Base-by-base conservation (phyloP, 2,329 filamentous ascomycete species). In the Piedraia hortae region DNA sequence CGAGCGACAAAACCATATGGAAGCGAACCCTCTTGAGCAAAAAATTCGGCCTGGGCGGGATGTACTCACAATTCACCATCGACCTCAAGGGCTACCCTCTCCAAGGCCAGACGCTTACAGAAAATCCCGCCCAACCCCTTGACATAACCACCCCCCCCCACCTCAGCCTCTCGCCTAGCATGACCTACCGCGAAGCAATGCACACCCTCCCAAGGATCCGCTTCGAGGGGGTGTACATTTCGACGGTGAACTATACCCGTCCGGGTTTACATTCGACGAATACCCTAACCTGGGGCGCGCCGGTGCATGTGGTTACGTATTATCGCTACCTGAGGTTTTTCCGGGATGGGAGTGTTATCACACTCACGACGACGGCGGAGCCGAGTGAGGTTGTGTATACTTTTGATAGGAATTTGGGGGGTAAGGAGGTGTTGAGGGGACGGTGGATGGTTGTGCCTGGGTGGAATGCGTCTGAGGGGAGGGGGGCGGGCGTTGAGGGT, bases 261-360 rank as follows among this genome's bases (percentile, higher is more conserved):
- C 53, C 75, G 0, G 85, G 85, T 14, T 71, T 71, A 27, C 57
- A 67, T 6, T 67, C 64, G 3, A 57, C 61, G 10, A 69, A 66
- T 31, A 66, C 65, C 24, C 49, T 70, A 10, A 69, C 72, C 1
- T 90, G 80, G 75, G 54, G 53, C 36, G 69, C 61, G 12, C 80
- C 80, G 5, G 70, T 93, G 16, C 78, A 89, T 42, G 88, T 93
- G 26, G 78, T 97, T 21, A 97, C 85, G 1, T 97, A 93, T 49
- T 97, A 89, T 50, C 75, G 85, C 26, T 97, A 93, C 47, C 60
- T 97, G 3, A 73, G 85, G 23, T 85, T 97, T 51, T 85, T 85
- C 50, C 72, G 78, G 12, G 75, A 93, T 43, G 85, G 85, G 13
- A 70, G 71, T 1, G 64, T 60, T 31, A 66, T 93, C 27, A 75